Percentiles rank a stretch among this genome's conserved stretches.
phyloP scores from a whole-genome alignment of 2,329 filamentous ascomycete genomes.

The Rugonectria rugulosa region DNA sequence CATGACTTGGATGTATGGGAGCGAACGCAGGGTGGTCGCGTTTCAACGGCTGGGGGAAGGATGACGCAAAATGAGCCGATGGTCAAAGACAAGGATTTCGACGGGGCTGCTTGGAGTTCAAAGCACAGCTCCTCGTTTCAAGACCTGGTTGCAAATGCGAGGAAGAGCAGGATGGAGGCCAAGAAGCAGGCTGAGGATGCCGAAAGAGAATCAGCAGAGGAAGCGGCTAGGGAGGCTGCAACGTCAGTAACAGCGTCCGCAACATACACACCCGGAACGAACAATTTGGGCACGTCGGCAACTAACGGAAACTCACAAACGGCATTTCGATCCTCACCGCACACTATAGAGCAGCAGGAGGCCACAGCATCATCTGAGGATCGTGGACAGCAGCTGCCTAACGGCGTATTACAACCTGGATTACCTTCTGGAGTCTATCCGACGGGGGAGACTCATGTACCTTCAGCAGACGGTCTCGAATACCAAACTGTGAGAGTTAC shows the following conservation, averaged over 20 bases:
- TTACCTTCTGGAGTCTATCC: no score
- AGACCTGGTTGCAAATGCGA: constrained; percentile 79
- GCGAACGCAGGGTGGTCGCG: constrained; percentile 74
- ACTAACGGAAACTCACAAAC: neutral
- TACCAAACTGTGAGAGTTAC: no score
- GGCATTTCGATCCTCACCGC: no score
- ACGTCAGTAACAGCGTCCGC: no score
- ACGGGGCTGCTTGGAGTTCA: constrained; percentile 76
- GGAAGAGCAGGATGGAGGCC: constrained; percentile 58
- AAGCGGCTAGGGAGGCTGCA: neutral
- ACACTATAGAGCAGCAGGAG: no score
- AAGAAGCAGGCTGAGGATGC: constrained; percentile 40
- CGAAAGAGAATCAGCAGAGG: constrained; percentile 14
- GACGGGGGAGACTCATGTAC: no score
- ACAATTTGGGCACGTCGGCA: no score
- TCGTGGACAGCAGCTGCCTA: no score
- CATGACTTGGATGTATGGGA: constrained; percentile 89
- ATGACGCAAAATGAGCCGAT: constrained; percentile 48
- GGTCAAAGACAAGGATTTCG: constrained; percentile 91
- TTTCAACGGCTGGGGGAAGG: constrained; percentile 49
- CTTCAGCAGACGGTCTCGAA: no score
- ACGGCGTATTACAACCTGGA: no score
- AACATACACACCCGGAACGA: no score
- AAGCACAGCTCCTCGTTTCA: constrained; percentile 80
- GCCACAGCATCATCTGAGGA: no score